Percentiles rank a stretch among this genome's conserved stretches.
These are phyloP conservation scores for Leccinellum rugosiceps DNA, from an alignment of 768 basidiomycete species.

Conservation along the genomic window DNA sequence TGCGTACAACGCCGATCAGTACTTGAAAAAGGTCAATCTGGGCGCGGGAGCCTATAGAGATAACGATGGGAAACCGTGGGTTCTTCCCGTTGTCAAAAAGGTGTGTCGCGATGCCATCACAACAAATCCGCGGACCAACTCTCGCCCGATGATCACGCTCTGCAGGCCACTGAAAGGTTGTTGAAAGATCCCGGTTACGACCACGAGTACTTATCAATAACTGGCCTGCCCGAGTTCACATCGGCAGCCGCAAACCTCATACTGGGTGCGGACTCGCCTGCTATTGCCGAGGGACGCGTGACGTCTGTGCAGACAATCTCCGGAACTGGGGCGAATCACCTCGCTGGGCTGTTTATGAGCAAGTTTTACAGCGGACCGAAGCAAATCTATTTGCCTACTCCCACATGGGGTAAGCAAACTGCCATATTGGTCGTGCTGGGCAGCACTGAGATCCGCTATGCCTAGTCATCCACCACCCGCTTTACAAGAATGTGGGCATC, in stretches of 20 bases:
- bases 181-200: constrained; percentile 71
- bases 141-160: background rate
- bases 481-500: constrained; percentile 89
- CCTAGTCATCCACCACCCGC: constrained; percentile 82
- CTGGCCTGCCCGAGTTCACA: constrained; percentile 82
- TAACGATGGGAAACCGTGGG: constrained; percentile 84
- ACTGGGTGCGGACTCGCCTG: constrained; percentile 68
- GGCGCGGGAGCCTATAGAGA: constrained; percentile 94
- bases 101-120: constrained; percentile 36
- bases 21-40: constrained; percentile 80
- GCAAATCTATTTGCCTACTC: constrained; percentile 81
- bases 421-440: background rate
- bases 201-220: constrained; percentile 92
- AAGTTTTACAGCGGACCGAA: constrained; percentile 70
- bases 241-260: constrained; percentile 79
- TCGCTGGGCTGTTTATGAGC: constrained; percentile 84
- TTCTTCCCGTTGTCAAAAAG: constrained; percentile 89
- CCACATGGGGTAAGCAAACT: constrained; percentile 81
- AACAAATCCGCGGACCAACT: background rate
- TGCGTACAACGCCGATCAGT: constrained; percentile 78
- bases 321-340: constrained; percentile 94
- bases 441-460: background rate
- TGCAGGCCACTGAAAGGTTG: constrained; percentile 69
- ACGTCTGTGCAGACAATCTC: constrained; percentile 90
- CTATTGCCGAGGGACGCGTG: constrained; percentile 67